Evolutionary conservation across 2,329 filamentous ascomycete genomes (phyloP), one percentile per base, ranked within the genome.

Genomic region (Sordariomycetes sp.): DNA sequence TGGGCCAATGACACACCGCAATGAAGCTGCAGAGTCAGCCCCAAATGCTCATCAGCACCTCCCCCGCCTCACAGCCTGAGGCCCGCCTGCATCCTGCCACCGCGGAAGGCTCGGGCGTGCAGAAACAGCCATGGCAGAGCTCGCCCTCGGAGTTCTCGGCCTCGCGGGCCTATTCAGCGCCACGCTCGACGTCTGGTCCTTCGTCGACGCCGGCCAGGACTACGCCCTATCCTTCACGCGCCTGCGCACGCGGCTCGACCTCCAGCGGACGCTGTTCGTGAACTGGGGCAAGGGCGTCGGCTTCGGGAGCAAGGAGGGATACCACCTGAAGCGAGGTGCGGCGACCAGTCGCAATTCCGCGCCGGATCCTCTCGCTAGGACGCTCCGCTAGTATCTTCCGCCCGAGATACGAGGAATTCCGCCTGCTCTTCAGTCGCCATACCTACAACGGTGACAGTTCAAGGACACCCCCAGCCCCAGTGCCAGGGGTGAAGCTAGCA

Each of bases 231-330:
- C 34, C 20, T 57, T 56, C 48, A 56, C 12, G 28, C 50, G 55
- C 48, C 43, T 59, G 5, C 37, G 50, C 14, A 57, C 53, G 18
- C 43, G 54, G 22, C 53, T 59, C n/a, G 58, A 59, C 25, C 48
- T 40, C 46, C 58, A 59, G 28, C 53, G 58, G 16, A 54, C 53
- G 12, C 48, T 57, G 14, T 59, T 59, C 32, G 53, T 59, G 24
- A 59, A 56, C 43, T 59, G 58, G 58, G 58, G 40, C 6, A 48
- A 59, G 46, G 37, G 53, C n/a, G n/a, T 59, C 20, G 58, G 53
- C 16, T 57, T 59, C 25, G 46, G 48, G 11, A 56, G 24, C 28
- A n/a, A 43, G 54, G 20, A 24, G 58, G 58, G 40, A n/a, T 53
- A 59, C 48, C 48, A 57, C 54, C 37, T 40, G 20, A 51, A 46